Conservation (phyloP, 345 rosid genomes). For the Murraya paniculata region DNA sequence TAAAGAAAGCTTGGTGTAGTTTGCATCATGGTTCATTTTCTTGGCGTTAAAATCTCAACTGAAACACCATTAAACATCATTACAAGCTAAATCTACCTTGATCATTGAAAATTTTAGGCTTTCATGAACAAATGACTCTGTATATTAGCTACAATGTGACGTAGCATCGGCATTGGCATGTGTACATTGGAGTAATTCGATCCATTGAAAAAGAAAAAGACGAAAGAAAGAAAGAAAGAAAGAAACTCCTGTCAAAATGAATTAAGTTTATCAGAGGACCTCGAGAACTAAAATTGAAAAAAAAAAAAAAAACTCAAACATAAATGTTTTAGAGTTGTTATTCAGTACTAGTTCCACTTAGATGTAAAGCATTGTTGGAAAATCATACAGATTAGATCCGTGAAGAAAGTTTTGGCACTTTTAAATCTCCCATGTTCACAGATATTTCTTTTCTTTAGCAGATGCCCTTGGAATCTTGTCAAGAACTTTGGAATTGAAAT, state of each 20-base stretch:
- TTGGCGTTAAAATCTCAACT: background rate
- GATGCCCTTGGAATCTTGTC: constrained; percentile 51
- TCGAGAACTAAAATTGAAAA: too few species aligned
- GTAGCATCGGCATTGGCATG: background rate
- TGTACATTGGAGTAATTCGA: background rate
- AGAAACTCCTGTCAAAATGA: background rate
- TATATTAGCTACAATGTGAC: too few species aligned
- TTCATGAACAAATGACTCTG: too few species aligned
- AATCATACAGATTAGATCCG: background rate
- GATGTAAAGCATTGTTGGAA: background rate
- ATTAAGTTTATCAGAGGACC: background rate
- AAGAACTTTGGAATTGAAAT: constrained; percentile 41
- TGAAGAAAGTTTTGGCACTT: background rate
- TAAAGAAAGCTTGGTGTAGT: background rate
- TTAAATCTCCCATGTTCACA: background rate
- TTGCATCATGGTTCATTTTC: background rate
- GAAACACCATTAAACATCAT: background rate
- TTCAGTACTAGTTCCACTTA: background rate
- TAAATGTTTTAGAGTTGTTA: background rate
- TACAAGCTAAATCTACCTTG: background rate
- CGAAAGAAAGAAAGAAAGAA: background rate
- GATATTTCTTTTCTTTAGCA: constrained; percentile 20
- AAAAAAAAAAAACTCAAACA: too few species aligned
- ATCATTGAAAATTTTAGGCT: too few species aligned
- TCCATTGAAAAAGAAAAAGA: background rate